Evolutionary conservation across 2,329 filamentous ascomycete genomes (phyloP).

Genomic region (Pseudonectria buxi): DNA sequence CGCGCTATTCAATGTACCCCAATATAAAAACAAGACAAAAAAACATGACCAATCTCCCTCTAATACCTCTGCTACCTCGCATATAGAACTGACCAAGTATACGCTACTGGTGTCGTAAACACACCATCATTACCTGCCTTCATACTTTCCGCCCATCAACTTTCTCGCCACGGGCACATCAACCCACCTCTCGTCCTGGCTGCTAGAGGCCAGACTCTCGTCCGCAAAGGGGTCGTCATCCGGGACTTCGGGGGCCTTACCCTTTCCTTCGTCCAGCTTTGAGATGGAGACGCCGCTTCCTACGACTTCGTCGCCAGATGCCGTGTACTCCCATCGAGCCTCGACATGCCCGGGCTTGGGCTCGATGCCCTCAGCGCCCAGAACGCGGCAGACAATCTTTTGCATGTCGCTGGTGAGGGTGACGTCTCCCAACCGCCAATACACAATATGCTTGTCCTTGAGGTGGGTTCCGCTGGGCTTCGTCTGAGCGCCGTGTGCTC

Average conservation of each 20-base stretch:
- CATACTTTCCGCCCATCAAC: constrained; percentile 70
- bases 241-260: constrained; percentile 44
- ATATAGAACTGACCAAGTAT: too few relatives aligned
- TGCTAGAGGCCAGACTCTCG: constrained; percentile 18
- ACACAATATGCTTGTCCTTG: constrained; percentile 68
- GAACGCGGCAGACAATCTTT: constrained; percentile 78
- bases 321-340: constrained; percentile 65
- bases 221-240: constrained; percentile 66
- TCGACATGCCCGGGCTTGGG: constrained; percentile 73
- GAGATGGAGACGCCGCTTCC: constrained; percentile 61
- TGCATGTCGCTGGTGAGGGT: constrained; percentile 58
- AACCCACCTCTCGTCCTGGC: constrained; percentile 48
- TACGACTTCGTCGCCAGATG: constrained; percentile 36
- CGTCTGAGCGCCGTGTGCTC: constrained; percentile 62
- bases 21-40: background rate
- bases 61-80: too few relatives aligned
- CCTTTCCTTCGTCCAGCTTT: constrained; percentile 41
- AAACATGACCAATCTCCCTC: too few relatives aligned
- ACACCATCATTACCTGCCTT: constrained; percentile 35
- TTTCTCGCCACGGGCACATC: constrained; percentile 60
- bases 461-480: constrained; percentile 75
- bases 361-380: constrained; percentile 61
- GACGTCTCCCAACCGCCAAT: constrained; percentile 75
- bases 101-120: too few relatives aligned
- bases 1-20: too few relatives aligned